These are phyloP conservation scores for Arthrobotrys sinensis DNA, from an alignment of 2,329 filamentous ascomycete species.

Conservation along the genomic window DNA sequence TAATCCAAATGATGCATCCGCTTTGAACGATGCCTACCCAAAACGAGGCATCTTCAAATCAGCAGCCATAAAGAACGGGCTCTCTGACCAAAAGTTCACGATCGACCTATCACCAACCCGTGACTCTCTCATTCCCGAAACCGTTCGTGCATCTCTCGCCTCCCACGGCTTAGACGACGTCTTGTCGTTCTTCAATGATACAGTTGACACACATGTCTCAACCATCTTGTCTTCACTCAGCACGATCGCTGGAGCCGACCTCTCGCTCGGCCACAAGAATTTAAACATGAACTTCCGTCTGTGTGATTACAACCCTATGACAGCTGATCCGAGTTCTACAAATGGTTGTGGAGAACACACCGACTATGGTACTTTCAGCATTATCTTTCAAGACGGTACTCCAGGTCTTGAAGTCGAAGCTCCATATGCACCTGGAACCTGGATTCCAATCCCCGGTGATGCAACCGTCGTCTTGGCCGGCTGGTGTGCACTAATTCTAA, in stretches of 20 bases:
- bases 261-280: background rate
- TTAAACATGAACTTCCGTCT: constrained; percentile 29
- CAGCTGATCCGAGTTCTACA: constrained; percentile 6
- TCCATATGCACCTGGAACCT: background rate
- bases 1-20: constrained; percentile 5
- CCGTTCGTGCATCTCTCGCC: constrained; percentile 1
- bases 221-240: constrained; percentile 20
- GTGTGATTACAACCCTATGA: constrained; percentile 19
- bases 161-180: constrained; percentile 16
- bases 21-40: constrained; percentile 21
- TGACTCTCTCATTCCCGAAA: background rate
- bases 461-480: constrained; percentile 19
- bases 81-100: constrained; percentile 28
- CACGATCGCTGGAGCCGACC: background rate
- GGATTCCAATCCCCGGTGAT: constrained; percentile 21
- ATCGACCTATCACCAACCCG: constrained; percentile 24
- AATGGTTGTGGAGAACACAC: constrained; percentile 39
- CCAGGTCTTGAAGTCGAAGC: constrained; percentile 23
- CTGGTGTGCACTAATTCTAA: constrained; percentile 14
- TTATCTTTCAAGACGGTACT: constrained; percentile 30
- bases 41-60: constrained; percentile 32
- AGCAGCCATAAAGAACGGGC: background rate
- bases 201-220: constrained; percentile 3
- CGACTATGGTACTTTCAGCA: constrained; percentile 29
- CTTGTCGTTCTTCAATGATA: constrained; percentile 14